These are phyloP conservation scores for Sarocladium strictum DNA, from an alignment of 2,329 filamentous ascomycete species.

Conservation along the genomic window DNA sequence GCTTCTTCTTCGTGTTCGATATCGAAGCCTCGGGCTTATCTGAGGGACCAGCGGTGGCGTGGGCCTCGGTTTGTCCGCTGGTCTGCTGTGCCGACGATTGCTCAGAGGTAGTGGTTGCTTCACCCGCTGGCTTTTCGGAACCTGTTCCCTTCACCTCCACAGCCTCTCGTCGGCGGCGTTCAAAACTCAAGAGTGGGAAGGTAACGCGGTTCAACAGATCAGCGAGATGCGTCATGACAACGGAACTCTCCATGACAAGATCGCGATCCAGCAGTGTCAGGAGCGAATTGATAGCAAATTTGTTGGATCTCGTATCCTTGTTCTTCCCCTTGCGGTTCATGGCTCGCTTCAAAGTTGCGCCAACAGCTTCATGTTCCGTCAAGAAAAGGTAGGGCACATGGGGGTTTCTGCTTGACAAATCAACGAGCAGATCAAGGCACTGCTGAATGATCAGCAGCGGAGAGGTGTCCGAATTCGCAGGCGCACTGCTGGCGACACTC, in stretches of 20 bases:
- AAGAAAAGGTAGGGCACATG: conserved; percentile 90
- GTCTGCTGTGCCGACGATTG: not conserved
- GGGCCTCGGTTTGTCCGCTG: not conserved
- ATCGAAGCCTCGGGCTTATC: conserved; percentile 1
- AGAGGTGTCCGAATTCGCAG: conserved; percentile 78
- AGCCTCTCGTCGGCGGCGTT: conserved; percentile 76
- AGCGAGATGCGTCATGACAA: conserved; percentile 91
- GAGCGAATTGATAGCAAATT: conserved; percentile 87
- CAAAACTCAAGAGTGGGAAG: conserved; percentile 71
- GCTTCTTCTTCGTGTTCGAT: conserved; percentile 34
- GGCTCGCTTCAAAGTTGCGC: conserved; percentile 69
- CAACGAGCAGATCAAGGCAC: conserved; percentile 78
- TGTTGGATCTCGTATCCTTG: conserved; percentile 77
- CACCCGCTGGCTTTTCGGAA: conserved; percentile 18
- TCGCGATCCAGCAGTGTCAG: conserved; percentile 86
- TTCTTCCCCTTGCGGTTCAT: conserved; percentile 78
- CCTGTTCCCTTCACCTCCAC: conserved; percentile 45
- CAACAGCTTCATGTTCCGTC: conserved; percentile 79
- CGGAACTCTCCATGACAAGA: conserved; percentile 93
- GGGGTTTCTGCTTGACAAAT: conserved; percentile 76
- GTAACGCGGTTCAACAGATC: conserved; percentile 84
- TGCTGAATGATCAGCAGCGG: conserved; percentile 95
- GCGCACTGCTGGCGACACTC: conserved; percentile 33
- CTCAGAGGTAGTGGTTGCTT: conserved; percentile 14
- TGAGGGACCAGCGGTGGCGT: conserved; percentile 9